phyloP scores from a whole-genome alignment of 1,284 basidiomycete genomes.

The Tilletia setariae region DNA sequence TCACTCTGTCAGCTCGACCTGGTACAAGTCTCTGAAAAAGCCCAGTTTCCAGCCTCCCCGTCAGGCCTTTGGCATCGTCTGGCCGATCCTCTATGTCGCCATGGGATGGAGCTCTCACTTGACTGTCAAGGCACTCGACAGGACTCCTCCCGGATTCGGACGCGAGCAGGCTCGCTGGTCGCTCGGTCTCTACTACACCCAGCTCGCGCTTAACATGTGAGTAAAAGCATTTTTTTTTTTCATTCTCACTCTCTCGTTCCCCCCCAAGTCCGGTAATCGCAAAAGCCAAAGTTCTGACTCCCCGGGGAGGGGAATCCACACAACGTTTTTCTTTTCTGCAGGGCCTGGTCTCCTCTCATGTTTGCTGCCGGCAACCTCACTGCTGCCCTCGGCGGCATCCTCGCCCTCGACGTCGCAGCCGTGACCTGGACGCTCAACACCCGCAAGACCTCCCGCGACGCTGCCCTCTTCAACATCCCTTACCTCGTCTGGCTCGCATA shows the following conservation, averaged over 20 bases:
- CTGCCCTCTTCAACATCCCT: slow-evolving; percentile 32
- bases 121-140: slow-evolving; percentile 45
- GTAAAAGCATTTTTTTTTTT: no score
- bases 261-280: no score
- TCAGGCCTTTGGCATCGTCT: slow-evolving; percentile 56
- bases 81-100: slow-evolving; percentile 61
- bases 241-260: no score
- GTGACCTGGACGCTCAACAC: slow-evolving; percentile 55
- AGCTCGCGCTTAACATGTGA: slow-evolving; percentile 65
- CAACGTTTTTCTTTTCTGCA: neutral
- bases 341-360: slow-evolving; percentile 69
- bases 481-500: slow-evolving; percentile 61
- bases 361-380: slow-evolving; percentile 59
- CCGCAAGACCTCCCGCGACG: slow-evolving; percentile 49
- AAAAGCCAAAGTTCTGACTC: no score
- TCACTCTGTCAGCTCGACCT: slow-evolving; percentile 25
- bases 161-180: slow-evolving; percentile 61
- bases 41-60: slow-evolving; percentile 39
- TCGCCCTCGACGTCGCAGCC: slow-evolving; percentile 64
- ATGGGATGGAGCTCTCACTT: slow-evolving; percentile 75
- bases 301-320: neutral
- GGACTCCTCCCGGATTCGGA: slow-evolving; percentile 43
- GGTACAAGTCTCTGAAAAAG: slow-evolving; percentile 45
- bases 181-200: slow-evolving; percentile 68
- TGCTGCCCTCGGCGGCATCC: slow-evolving; percentile 64